Conservation (phyloP, 768 basidiomycete genomes). For the Mycena polygramma region DNA sequence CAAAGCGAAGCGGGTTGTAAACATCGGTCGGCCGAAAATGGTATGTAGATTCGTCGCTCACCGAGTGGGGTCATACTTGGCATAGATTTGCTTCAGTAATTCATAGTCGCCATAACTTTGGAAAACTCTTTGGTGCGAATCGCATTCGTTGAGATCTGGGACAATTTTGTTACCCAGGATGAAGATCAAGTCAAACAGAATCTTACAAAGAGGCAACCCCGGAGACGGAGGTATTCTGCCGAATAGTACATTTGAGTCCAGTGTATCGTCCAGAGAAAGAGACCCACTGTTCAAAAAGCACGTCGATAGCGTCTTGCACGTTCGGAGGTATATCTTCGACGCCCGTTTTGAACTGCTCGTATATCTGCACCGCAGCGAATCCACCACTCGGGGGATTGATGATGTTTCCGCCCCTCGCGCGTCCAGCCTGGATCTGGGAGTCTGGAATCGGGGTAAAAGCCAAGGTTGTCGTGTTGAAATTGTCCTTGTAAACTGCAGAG, state of each 20-base stretch:
- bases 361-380: slow-evolving; percentile 51
- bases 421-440: slow-evolving; percentile 51
- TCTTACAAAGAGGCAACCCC: slow-evolving; percentile 51
- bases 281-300: slow-evolving; percentile 48
- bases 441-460: slow-evolving; percentile 54
- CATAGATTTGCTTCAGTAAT: slow-evolving; percentile 52
- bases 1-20: too few species aligned
- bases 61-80: slow-evolving; percentile 60
- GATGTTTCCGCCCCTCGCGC: slow-evolving; percentile 51
- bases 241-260: not conserved
- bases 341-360: slow-evolving; percentile 43
- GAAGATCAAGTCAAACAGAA: not conserved
- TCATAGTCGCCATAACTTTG: slow-evolving; percentile 54
- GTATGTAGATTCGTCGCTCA: slow-evolving; percentile 29
- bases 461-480: slow-evolving; percentile 45
- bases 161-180: not conserved
- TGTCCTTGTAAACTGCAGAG: slow-evolving; percentile 39
- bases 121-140: slow-evolving; percentile 53
- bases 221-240: slow-evolving; percentile 51
- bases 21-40: too few species aligned
- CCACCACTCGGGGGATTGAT: slow-evolving; percentile 52
- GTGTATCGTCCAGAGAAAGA: not conserved
- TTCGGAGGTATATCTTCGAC: slow-evolving; percentile 38
- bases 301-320: slow-evolving; percentile 43
- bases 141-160: slow-evolving; percentile 52